A percentile compares a stretch with the other conserved stretches of the same genome.
These are phyloP conservation scores for Staphylotrichum longicolle DNA, from an alignment of 495 filamentous ascomycete genomes.

Conservation along the genomic window DNA sequence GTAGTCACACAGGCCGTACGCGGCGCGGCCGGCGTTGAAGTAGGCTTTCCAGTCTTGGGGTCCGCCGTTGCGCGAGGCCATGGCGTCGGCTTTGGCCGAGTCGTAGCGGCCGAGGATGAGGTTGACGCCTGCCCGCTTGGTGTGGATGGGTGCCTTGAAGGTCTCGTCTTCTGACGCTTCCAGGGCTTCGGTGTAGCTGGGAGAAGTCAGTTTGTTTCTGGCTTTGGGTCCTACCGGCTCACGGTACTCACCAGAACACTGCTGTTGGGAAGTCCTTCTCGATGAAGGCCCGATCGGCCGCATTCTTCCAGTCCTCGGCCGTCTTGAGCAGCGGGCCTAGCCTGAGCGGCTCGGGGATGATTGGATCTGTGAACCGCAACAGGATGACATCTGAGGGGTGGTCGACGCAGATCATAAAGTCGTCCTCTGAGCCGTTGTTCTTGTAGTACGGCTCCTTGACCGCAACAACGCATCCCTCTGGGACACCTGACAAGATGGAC, in stretches of 20 bases:
- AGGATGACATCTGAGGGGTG: conserved; percentile 49
- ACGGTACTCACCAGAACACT: conserved; percentile 33
- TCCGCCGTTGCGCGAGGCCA: conserved; percentile 29
- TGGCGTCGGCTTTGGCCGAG: conserved; percentile 46
- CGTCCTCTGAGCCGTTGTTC: conserved; percentile 37
- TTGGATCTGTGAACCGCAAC: conserved; percentile 25
- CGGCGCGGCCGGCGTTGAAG: conserved; percentile 48
- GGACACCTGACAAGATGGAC: conserved; percentile 35
- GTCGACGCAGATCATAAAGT: conserved; percentile 52
- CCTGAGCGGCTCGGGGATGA: conserved; percentile 31
- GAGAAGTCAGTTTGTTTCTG: background rate
- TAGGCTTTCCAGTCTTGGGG: conserved; percentile 47
- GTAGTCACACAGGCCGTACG: conserved; percentile 49
- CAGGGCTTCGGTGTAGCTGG: conserved; percentile 38
- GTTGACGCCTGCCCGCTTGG: conserved; percentile 49
- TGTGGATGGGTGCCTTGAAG: conserved; percentile 29
- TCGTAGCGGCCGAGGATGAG: conserved; percentile 48
- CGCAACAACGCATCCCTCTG: conserved; percentile 39
- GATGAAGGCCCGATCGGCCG: conserved; percentile 37
- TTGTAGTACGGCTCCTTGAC: conserved; percentile 57
- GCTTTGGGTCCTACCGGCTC: background rate
- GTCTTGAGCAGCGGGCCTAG: conserved; percentile 33
- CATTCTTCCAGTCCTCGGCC: conserved; percentile 35
- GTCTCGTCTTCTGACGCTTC: conserved; percentile 21
- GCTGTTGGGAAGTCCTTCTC: conserved; percentile 37